Base-by-base conservation (phyloP, 139 green algal genomes). In the Trebouxia sp. region DNA sequence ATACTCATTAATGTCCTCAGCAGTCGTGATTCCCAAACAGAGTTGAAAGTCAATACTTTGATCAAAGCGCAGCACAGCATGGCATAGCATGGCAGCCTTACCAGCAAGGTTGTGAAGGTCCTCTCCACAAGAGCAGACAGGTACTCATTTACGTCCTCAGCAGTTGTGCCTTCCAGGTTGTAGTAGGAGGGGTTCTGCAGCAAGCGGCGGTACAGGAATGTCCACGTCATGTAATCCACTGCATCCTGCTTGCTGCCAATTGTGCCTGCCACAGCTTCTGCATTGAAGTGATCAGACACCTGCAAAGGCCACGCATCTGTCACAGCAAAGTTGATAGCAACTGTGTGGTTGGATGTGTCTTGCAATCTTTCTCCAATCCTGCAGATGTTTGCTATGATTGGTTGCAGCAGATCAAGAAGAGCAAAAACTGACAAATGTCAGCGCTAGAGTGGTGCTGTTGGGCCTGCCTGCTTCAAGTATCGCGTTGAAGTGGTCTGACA, bases 211-310 rank as follows among this genome's bases (percentile, higher is more conserved):
- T 93, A 97, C 79, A 98, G 94, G 87, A 95, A 98, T 22, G 96
- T 99, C 95, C 96, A 99, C 20, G 93, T 98, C 48, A 99, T 87
- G 85, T 97, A 98, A 88, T 98, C 94, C 66, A 99, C 74, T 0
- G 92, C 94, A 74, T 98, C 94, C 89, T 97, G 94, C 74, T 76
- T 87, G 77, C 45, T 84, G 50, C 51, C 67, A 43, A 94, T 88
- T 42, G 87, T 89, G 8, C 86, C 88, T 35, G 91, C 86, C 58
- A 97, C 94, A 24, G 98, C 85, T 89, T 99, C 96, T 5, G 96
- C 97, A 76, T 98, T 98, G 83, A 99, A 91, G 86, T 98, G 96
- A 85, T 99, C 96, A 6, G 92, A 79, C 45, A 99, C 82, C 83
- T 89, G 76, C 41, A 76, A 11, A 53, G 35, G 15, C 65, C 45